A percentile compares a stretch with the other conserved stretches of the same genome.
These are phyloP conservation scores for Talaromyces islandicus DNA, from an alignment of 2,329 filamentous ascomycete species.

Conservation along the genomic window DNA sequence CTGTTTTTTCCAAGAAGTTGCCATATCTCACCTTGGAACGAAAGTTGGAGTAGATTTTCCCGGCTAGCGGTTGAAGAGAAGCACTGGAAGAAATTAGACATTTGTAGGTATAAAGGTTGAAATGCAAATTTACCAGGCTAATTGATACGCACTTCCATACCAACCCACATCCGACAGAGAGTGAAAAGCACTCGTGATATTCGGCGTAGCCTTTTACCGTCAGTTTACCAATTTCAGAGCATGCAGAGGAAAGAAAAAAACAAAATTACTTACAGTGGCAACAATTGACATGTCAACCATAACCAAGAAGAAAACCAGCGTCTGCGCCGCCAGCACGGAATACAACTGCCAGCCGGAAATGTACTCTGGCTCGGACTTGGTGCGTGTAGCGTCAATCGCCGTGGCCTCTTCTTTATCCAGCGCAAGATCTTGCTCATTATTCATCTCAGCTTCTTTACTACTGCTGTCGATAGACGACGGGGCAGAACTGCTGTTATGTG, in stretches of 20 bases:
- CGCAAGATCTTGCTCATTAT: background rate
- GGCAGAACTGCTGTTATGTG: background rate
- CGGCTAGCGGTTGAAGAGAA: slow-evolving; percentile 46
- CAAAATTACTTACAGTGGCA: slow-evolving; percentile 41
- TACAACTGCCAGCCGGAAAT: slow-evolving; percentile 14
- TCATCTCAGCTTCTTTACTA: background rate
- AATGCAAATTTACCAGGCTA: slow-evolving; percentile 23
- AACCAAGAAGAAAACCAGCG: slow-evolving; percentile 41
- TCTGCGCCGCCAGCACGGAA: slow-evolving; percentile 28
- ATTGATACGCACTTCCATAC: slow-evolving; percentile 24
- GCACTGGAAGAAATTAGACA: slow-evolving; percentile 1
- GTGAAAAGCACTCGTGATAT: slow-evolving; percentile 35
- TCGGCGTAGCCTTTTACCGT: slow-evolving; percentile 35
- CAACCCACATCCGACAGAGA: slow-evolving; percentile 20
- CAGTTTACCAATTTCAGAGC: background rate
- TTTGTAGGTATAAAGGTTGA: background rate
- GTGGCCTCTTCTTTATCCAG: slow-evolving; percentile 3
- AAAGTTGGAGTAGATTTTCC: slow-evolving; percentile 28
- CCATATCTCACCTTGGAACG: slow-evolving; percentile 24
- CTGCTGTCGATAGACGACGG: background rate
- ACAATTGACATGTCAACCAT: slow-evolving; percentile 50
- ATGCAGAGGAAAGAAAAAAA: background rate
- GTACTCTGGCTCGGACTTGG: slow-evolving; percentile 7
- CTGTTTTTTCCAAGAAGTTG: background rate
- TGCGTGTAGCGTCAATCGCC: slow-evolving; percentile 1